Percentiles rank a stretch among this genome's conserved stretches.
Evolutionary conservation across 1,139 yeast genomes (phyloP).

Genomic region (Taphrina populina): DNA sequence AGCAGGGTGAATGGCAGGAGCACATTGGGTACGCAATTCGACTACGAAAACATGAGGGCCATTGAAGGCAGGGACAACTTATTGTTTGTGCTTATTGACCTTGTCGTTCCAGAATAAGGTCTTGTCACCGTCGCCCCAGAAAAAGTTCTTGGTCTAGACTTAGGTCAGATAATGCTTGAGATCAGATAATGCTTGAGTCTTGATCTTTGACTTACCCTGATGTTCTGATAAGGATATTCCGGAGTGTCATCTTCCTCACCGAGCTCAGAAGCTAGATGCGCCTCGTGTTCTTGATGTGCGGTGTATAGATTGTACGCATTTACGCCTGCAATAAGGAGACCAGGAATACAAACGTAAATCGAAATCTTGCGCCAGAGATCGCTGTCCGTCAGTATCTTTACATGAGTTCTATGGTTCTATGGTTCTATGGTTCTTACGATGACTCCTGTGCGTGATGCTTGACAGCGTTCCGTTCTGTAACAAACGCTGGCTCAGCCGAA

Average conservation of each 20-base stretch:
- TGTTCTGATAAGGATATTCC: conserved; percentile 86
- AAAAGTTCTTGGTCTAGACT: conserved; percentile 32
- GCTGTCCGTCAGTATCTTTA: neutral
- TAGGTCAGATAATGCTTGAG: neutral
- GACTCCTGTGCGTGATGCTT: conserved; percentile 29
- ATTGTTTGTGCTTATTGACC: conserved; percentile 69
- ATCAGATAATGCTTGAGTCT: neutral
- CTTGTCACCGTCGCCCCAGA: conserved; percentile 95
- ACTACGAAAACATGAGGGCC: neutral
- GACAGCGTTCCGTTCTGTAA: conserved; percentile 24
- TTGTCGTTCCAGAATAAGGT: conserved; percentile 94
- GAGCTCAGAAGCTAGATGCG: conserved; percentile 63
- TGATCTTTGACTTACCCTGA: conserved; percentile 61
- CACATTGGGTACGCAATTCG: no score
- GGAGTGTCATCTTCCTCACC: conserved; percentile 40
- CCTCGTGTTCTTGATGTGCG: conserved; percentile 87
- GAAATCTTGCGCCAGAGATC: conserved; percentile 79
- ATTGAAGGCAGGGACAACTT: neutral
- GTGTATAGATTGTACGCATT: conserved; percentile 78
- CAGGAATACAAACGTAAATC: conserved; percentile 72
- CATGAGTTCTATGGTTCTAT: neutral
- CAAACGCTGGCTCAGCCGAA: conserved; percentile 23
- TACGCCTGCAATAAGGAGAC: conserved; percentile 71
- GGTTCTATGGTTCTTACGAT: conserved; percentile 1
- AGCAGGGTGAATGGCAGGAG: no score